Evolutionary conservation across 768 basidiomycete species (phyloP), one percentile per base, ranked within the genome.

Genomic region (Trametes cubensis): DNA sequence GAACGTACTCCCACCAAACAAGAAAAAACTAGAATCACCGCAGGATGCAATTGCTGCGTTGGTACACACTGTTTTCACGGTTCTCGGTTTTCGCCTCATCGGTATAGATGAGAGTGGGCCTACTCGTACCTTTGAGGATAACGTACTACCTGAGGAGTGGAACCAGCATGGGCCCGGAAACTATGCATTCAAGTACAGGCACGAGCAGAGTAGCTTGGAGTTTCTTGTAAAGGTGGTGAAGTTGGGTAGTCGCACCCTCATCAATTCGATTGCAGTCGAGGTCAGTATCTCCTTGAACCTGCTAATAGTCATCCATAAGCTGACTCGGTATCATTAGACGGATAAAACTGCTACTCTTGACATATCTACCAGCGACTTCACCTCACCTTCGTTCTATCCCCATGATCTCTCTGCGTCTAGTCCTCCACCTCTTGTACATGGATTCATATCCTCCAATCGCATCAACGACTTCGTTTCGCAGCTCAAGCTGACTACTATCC

Each of bases 151-250:
- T 10, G 75, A 77, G 38, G 82, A 83, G 15, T 98, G 95, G 95
- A 91, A 90, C 69, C 76, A 78, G 46, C 73, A 83, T 64, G 85
- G 85, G 10, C 85, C 85, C 17, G 84, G 84, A 28, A 76, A 84
- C 65, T 89, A 93, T 72, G 81, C 85, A 3, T 83, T 98, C 70
- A 83, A 83, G 72, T 98, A 98, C 71, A 87, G 76, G 67, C 95
- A 98, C 71, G 89, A 92, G 47, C 95, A 97, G 78, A 95, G 93
- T 68, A 90, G 90, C 68, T 84, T 98, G 70, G 85, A 89, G 67
- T 97, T 93, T 73, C 75, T 95, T 30, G 71, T 98, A 42, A 93
- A 92, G 61, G 73, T 95, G 28, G 79, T 85, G 25, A 90, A 89
- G 73, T 83, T 98, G 49, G 95, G 94, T 14, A 81, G 80, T 41